These are phyloP conservation scores for Tetraselmis chui DNA, from an alignment of 139 green algal genomes.

Conservation along the genomic window DNA sequence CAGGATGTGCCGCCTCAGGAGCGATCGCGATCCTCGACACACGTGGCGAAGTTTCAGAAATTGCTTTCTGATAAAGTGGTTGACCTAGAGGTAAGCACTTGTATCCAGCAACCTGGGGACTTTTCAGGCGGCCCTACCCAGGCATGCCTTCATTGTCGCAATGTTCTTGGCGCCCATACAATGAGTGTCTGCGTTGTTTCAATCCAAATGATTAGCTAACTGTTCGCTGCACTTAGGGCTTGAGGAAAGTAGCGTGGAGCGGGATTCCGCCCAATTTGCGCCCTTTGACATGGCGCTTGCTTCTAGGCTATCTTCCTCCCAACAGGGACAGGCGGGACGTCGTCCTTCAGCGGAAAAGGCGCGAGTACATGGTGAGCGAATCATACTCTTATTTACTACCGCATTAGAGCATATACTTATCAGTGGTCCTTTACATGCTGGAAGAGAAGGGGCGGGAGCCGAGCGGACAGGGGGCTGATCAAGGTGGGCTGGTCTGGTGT, in stretches of 20 bases:
- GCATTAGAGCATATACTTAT: no score
- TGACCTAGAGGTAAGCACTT: background rate
- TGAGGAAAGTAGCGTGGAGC: slow-evolving; percentile 85
- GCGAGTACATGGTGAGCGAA: slow-evolving; percentile 67
- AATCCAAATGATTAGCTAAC: no score
- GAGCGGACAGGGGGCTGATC: no score
- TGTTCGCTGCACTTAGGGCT: no score
- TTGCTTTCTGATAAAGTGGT: background rate
- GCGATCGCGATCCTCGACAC: background rate
- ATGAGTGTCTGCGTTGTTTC: no score
- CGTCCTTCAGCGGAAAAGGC: slow-evolving; percentile 68
- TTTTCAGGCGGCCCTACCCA: no score
- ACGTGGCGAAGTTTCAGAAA: background rate
- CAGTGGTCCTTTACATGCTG: no score
- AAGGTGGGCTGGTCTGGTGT: no score
- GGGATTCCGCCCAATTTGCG: slow-evolving; percentile 74
- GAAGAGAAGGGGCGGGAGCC: no score
- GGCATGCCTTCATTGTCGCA: no score
- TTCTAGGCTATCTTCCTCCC: slow-evolving; percentile 89
- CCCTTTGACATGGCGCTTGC: slow-evolving; percentile 79
- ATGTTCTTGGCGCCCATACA: no score
- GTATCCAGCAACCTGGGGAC: no score
- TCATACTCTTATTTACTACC: background rate
- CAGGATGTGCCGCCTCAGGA: background rate
- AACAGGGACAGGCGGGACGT: slow-evolving; percentile 45